phyloP scores from a whole-genome alignment of 2,329 filamentous ascomycete species.

The Trichoderma sp. region DNA sequence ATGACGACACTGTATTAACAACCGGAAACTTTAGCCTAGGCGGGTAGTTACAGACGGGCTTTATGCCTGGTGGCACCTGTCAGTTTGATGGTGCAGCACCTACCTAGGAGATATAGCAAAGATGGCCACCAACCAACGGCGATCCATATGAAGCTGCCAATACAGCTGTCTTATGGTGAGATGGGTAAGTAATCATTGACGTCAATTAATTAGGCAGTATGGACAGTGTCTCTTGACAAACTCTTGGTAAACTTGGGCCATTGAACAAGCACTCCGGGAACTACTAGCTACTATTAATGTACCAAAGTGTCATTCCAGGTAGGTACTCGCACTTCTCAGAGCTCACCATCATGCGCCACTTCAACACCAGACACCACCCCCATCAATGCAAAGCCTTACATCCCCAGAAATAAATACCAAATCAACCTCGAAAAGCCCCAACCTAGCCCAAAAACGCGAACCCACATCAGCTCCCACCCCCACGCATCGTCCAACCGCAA shows the following conservation, averaged over 20 bases:
- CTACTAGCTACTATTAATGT: too few relatives aligned
- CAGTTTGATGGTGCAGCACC: too few relatives aligned
- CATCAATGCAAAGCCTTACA: too few relatives aligned
- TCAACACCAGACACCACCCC: too few relatives aligned
- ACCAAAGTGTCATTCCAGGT: too few relatives aligned
- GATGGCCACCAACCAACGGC: neutral
- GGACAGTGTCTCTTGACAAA: neutral
- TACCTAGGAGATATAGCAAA: too few relatives aligned
- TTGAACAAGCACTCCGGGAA: neutral
- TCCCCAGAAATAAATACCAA: neutral
- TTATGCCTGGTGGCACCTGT: neutral
- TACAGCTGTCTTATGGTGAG: too few relatives aligned
- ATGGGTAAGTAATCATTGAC: neutral
- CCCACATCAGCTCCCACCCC: too few relatives aligned
- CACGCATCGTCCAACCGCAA: neutral
- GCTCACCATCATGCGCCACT: too few relatives aligned
- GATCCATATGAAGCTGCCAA: neutral
- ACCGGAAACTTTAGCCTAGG: neutral
- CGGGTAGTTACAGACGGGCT: neutral
- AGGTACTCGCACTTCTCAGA: too few relatives aligned
- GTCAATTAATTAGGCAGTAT: neutral
- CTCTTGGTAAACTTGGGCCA: neutral
- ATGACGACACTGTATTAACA: neutral
- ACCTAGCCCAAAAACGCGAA: neutral
- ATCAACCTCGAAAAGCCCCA: neutral